These are phyloP conservation scores for Talaromyces verruculosus DNA, from an alignment of 2,329 filamentous ascomycete species.

Conservation along the genomic window DNA sequence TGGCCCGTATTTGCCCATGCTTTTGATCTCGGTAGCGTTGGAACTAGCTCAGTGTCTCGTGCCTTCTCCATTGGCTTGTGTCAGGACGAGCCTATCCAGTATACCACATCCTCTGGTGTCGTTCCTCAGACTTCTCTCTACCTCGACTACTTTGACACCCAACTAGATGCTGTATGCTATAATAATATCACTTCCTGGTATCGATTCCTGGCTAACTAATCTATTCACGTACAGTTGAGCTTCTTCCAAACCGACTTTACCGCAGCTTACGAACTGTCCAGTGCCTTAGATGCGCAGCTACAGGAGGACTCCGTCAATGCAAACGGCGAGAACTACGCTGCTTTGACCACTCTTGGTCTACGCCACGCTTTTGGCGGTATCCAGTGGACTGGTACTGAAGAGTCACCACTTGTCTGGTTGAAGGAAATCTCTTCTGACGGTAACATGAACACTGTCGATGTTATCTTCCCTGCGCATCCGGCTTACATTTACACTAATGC, in stretches of 20 bases:
- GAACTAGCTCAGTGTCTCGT: conserved; percentile 20
- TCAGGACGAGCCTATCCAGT: conserved; percentile 53
- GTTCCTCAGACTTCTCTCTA: conserved; percentile 48
- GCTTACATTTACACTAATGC: conserved; percentile 43
- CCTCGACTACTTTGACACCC: conserved; percentile 49
- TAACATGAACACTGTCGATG: conserved; percentile 44
- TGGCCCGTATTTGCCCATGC: conserved; percentile 58
- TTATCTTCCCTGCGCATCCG: conserved; percentile 43
- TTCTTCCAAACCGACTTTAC: conserved; percentile 54
- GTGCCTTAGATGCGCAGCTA: conserved; percentile 46
- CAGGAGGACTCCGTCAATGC: conserved; percentile 45
- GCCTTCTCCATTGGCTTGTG: conserved; percentile 53
- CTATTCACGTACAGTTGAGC: conserved; percentile 15
- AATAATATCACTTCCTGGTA: not conserved
- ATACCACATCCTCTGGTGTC: conserved; percentile 43
- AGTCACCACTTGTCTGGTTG: conserved; percentile 46
- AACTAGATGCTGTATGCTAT: conserved; percentile 37
- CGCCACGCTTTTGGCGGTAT: conserved; percentile 54
- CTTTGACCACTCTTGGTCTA: conserved; percentile 52
- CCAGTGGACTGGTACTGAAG: conserved; percentile 51
- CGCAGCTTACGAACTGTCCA: conserved; percentile 35
- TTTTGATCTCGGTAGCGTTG: conserved; percentile 50
- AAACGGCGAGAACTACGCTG: conserved; percentile 51
- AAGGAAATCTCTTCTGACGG: conserved; percentile 46
- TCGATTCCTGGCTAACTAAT: not conserved